Evolutionary conservation across 768 basidiomycete genomes (phyloP).

Genomic region (Collybia mongolica): DNA sequence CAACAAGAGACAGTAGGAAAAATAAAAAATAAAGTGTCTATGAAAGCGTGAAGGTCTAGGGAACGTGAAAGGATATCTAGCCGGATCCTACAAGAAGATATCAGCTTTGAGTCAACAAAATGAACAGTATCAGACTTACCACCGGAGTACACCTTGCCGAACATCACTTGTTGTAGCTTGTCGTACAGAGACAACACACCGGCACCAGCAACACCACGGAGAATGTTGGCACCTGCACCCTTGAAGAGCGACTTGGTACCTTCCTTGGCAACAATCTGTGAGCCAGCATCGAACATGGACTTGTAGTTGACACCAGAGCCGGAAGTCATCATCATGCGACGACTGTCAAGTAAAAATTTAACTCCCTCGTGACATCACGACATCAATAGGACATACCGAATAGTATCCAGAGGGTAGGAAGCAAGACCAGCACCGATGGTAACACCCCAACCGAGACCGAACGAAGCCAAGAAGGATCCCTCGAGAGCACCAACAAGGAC

Average conservation of each 20-base stretch:
- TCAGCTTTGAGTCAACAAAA: constrained; percentile 1
- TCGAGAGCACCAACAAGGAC: constrained; percentile 94
- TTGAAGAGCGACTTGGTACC: constrained; percentile 96
- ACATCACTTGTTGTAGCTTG: constrained; percentile 94
- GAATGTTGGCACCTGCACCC: constrained; percentile 94
- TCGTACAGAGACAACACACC: constrained; percentile 99
- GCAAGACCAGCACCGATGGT: constrained; percentile 99
- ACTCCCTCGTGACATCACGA: neutral
- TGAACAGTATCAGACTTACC: constrained; percentile 43
- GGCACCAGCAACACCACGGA: constrained; percentile 99
- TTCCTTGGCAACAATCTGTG: constrained; percentile 93
- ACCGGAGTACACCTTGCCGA: constrained; percentile 99
- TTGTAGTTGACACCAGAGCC: constrained; percentile 96
- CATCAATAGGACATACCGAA: constrained; percentile 53
- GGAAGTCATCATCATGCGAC: constrained; percentile 99
- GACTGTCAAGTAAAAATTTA: constrained; percentile 52
- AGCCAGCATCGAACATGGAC: constrained; percentile 96
- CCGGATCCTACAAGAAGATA: constrained; percentile 37
- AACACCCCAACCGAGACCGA: constrained; percentile 97
- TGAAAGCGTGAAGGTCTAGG: constrained; percentile 21
- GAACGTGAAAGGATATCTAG: constrained; percentile 29
- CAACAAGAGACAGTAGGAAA: constrained; percentile 24
- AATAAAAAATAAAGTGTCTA: constrained; percentile 36
- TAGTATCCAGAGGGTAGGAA: constrained; percentile 92
- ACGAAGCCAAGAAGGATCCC: constrained; percentile 97